phyloP scores from a whole-genome alignment of 2,329 filamentous ascomycete genomes.

The Microcyclospora tardicrescens region DNA sequence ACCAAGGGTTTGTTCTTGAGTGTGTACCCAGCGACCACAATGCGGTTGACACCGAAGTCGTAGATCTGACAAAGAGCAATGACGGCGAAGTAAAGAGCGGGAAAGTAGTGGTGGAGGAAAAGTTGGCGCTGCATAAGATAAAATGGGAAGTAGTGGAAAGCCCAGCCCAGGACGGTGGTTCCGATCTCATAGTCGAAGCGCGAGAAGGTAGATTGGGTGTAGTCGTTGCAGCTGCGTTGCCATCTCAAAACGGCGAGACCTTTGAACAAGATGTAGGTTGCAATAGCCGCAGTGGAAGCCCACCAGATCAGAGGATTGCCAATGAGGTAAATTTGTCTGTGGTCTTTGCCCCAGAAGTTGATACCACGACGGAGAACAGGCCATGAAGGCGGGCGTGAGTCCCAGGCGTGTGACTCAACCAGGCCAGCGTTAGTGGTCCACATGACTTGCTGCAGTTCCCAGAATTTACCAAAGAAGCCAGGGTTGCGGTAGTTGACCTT shows the following conservation, averaged over 20 bases:
- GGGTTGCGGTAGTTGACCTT: slow-evolving; percentile 94
- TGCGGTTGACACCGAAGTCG: slow-evolving; percentile 68
- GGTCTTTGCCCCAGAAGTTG: slow-evolving; percentile 95
- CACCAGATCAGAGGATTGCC: slow-evolving; percentile 96
- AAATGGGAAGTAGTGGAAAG: slow-evolving; percentile 97
- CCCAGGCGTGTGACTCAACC: slow-evolving; percentile 94
- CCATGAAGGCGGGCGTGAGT: slow-evolving; percentile 89
- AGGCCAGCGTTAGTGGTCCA: slow-evolving; percentile 96
- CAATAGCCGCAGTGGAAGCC: slow-evolving; percentile 66
- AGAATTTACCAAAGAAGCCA: slow-evolving; percentile 95
- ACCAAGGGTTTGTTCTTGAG: slow-evolving; percentile 53
- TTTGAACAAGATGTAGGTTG: slow-evolving; percentile 71
- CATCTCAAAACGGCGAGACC: slow-evolving; percentile 75
- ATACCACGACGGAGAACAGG: slow-evolving; percentile 84
- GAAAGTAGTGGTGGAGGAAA: slow-evolving; percentile 97
- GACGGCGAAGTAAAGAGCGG: slow-evolving; percentile 88
- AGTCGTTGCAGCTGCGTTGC: slow-evolving; percentile 88
- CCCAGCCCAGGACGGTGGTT: slow-evolving; percentile 81
- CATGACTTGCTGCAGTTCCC: slow-evolving; percentile 95
- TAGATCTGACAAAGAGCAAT: slow-evolving; percentile 79
- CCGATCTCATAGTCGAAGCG: slow-evolving; percentile 97
- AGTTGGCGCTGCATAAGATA: slow-evolving; percentile 96
- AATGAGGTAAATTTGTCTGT: slow-evolving; percentile 91
- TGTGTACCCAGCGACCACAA: slow-evolving; percentile 41
- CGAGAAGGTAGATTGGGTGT: slow-evolving; percentile 70